phyloP scores from a whole-genome alignment of 2,329 filamentous ascomycete genomes.

The Aureobasidium lini region DNA sequence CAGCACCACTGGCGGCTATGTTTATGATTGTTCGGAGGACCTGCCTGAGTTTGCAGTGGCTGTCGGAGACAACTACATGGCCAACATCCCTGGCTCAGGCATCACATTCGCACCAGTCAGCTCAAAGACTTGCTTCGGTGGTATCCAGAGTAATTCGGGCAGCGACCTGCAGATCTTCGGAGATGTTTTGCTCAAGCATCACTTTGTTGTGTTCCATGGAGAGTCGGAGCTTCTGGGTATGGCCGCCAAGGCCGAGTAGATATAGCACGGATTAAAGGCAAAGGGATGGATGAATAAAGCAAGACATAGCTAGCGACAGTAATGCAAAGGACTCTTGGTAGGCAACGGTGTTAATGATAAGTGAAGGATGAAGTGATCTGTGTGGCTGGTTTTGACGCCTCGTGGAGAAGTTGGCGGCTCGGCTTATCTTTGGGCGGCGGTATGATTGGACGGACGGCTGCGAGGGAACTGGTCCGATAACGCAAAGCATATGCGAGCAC shows the following conservation, averaged over 20 bases:
- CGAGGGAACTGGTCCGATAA: not conserved
- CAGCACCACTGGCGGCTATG: slow-evolving; percentile 34
- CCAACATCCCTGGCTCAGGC: slow-evolving; percentile 28
- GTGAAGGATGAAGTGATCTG: not conserved
- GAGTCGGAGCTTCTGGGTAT: slow-evolving; percentile 29
- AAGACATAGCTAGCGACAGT: slow-evolving; percentile 1
- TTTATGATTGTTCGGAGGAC: slow-evolving; percentile 35
- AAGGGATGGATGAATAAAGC: not conserved
- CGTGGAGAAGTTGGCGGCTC: not conserved
- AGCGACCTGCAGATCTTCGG: slow-evolving; percentile 54
- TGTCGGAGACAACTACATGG: slow-evolving; percentile 46
- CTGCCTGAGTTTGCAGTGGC: slow-evolving; percentile 45
- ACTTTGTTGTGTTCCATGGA: slow-evolving; percentile 54
- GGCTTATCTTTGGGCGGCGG: not conserved
- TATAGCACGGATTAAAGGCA: not conserved
- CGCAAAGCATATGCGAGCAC: slow-evolving; percentile 5
- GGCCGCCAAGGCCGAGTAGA: slow-evolving; percentile 7
- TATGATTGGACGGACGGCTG: slow-evolving; percentile 1
- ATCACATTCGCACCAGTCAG: slow-evolving; percentile 48
- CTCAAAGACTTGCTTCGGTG: slow-evolving; percentile 57
- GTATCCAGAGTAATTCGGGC: slow-evolving; percentile 52
- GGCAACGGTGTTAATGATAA: not conserved
- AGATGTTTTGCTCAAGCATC: slow-evolving; percentile 53
- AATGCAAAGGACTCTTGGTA: not conserved
- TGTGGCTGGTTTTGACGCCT: not conserved